Evolutionary conservation across 495 filamentous ascomycete species (phyloP).

Genomic region (Aspergillus incahuasiensis): DNA sequence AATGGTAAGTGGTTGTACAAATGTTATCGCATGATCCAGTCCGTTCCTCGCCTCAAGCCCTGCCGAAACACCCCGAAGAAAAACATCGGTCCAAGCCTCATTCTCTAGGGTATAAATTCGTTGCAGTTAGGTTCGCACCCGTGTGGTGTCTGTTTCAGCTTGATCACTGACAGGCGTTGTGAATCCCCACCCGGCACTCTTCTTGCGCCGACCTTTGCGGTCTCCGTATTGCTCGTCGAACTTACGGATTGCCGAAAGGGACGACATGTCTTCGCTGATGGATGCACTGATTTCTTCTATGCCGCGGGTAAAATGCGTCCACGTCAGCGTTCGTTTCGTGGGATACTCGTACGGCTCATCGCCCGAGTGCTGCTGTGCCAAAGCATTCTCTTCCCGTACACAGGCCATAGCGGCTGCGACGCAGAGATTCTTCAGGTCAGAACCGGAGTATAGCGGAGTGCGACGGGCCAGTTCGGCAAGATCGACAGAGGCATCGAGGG

Average conservation of each 20-base stretch:
- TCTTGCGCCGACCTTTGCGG: conserved; percentile 67
- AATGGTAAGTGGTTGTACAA: conserved; percentile 9
- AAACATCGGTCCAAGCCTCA: conserved; percentile 8
- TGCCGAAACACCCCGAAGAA: conserved; percentile 3
- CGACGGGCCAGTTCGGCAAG: conserved; percentile 64
- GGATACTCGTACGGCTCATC: conserved; percentile 55
- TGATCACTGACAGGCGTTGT: conserved; percentile 24
- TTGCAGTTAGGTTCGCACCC: conserved; percentile 35
- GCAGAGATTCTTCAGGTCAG: conserved; percentile 88
- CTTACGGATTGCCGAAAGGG: conserved; percentile 77
- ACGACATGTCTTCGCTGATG: conserved; percentile 92
- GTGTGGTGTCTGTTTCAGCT: conserved; percentile 28
- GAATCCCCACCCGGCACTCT: conserved; percentile 45
- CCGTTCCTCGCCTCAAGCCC: conserved; percentile 9
- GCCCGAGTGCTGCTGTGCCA: conserved; percentile 48
- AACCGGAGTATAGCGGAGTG: conserved; percentile 94
- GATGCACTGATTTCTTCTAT: conserved; percentile 87
- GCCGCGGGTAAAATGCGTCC: conserved; percentile 75
- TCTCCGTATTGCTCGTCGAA: conserved; percentile 97
- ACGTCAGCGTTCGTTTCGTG: conserved; percentile 59
- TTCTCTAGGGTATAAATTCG: conserved; percentile 3
- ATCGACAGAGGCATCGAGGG: conserved; percentile 62
- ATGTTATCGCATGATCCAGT: conserved; percentile 10
- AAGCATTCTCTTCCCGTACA: conserved; percentile 75
- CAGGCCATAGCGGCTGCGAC: conserved; percentile 88